Conservation (phyloP, 2,329 filamentous ascomycete species). For the Calonectria pauciramosa region DNA sequence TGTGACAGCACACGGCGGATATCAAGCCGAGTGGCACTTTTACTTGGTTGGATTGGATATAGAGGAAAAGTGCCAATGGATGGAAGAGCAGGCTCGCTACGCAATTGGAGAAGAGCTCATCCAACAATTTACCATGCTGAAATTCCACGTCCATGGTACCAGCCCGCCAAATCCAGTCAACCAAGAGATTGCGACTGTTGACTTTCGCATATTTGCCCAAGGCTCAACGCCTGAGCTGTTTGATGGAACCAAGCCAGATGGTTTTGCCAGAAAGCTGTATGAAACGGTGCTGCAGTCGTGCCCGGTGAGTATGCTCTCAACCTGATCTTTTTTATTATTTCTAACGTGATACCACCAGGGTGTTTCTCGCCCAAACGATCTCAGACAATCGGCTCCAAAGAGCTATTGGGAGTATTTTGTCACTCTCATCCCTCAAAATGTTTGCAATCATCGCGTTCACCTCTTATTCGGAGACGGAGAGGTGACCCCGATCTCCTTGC, state of each 20-base stretch:
- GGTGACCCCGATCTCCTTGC: constrained; percentile 29
- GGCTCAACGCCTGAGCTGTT: constrained; percentile 34
- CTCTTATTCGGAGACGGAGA: constrained; percentile 31
- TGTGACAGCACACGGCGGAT: constrained; percentile 57
- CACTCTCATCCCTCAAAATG: constrained; percentile 40
- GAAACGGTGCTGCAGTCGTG: constrained; percentile 57
- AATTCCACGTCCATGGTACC: constrained; percentile 53
- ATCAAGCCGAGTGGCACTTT: constrained; percentile 59
- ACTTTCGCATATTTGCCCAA: constrained; percentile 60
- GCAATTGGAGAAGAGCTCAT: constrained; percentile 28
- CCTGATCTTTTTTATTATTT: constrained; percentile 38
- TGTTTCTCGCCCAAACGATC: constrained; percentile 39
- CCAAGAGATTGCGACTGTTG: constrained; percentile 61
- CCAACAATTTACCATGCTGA: constrained; percentile 49
- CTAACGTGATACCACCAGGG: neutral
- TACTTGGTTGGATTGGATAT: constrained; percentile 57
- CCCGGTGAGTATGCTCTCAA: constrained; percentile 47
- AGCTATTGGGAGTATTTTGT: constrained; percentile 33
- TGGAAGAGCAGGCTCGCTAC: constrained; percentile 25
- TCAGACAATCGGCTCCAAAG: constrained; percentile 50
- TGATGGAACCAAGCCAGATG: constrained; percentile 25
- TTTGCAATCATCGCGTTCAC: constrained; percentile 38
- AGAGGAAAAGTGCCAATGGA: constrained; percentile 52
- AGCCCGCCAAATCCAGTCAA: constrained; percentile 52
- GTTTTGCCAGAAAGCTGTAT: constrained; percentile 43